These are phyloP conservation scores for Acorus calamus DNA, from an alignment of 106 monocot species.

Conservation along the genomic window DNA sequence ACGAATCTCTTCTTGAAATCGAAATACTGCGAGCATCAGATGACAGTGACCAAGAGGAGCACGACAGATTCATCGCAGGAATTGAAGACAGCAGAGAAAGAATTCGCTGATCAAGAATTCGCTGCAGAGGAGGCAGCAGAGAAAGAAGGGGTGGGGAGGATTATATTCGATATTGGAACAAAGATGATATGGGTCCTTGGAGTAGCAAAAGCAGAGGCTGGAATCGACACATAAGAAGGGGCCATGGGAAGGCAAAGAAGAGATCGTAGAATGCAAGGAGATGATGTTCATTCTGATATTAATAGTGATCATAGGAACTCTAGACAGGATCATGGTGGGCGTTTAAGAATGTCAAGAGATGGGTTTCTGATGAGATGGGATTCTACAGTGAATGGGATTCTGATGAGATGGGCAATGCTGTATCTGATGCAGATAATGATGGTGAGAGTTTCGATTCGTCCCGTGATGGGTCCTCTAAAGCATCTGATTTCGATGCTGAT, in stretches of 20 bases:
- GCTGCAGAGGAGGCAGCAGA: constrained; percentile 86
- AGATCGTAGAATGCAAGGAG: constrained; percentile 15
- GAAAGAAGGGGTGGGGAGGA: constrained; percentile 54
- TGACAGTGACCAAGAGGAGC: constrained; percentile 97
- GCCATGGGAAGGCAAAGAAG: constrained; percentile 6
- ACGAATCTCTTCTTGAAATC: too few relatives aligned
- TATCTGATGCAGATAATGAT: constrained; percentile 14
- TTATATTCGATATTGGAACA: constrained; percentile 77
- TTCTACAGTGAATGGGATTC: constrained; percentile 37
- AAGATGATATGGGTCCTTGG: constrained; percentile 30
- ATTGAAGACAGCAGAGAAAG: constrained; percentile 86
- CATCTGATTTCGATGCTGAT: background rate
- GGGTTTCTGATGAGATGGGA: too few relatives aligned
- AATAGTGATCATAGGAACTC: constrained; percentile 33
- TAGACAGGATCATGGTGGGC: too few relatives aligned
- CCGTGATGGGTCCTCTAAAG: background rate
- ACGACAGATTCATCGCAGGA: constrained; percentile 87
- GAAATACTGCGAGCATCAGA: too few relatives aligned
- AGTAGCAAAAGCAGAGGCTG: constrained; percentile 25
- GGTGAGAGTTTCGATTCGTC: constrained; percentile 7
- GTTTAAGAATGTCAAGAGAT: background rate
- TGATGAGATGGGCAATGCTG: constrained; percentile 9
- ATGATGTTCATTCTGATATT: constrained; percentile 25
- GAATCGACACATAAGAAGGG: constrained; percentile 27
- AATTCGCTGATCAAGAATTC: constrained; percentile 89